These are phyloP conservation scores for Phytophthora sojae DNA, from an alignment of 352 stramenopile species.

Conservation along the genomic window DNA sequence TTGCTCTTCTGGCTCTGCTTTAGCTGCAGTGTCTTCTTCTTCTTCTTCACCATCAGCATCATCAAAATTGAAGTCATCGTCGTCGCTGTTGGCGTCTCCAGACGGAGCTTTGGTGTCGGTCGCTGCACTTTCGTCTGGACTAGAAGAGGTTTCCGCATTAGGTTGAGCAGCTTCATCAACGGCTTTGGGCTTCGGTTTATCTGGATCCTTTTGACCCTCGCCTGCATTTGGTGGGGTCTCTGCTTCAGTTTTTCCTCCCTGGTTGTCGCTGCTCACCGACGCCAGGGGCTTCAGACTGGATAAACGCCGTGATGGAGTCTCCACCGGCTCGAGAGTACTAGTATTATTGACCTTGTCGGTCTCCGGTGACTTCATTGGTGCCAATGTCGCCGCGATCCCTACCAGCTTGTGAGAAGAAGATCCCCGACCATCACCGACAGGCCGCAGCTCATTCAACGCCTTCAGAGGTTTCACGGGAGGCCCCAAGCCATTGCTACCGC, in stretches of 20 bases:
- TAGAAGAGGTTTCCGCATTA: not conserved
- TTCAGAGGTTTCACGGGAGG: constrained; percentile 11
- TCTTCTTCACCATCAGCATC: constrained; percentile 22
- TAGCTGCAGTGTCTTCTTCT: constrained; percentile 4
- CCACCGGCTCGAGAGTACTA: not conserved
- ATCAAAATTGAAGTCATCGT: constrained; percentile 36
- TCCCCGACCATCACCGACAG: not conserved
- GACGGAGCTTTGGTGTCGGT: not conserved
- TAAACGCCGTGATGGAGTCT: not conserved
- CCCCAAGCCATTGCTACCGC: not conserved
- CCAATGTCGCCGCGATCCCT: not conserved
- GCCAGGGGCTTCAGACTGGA: constrained; percentile 6
- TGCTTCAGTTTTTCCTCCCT: not conserved
- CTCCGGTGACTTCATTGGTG: constrained; percentile 1
- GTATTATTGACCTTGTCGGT: not conserved
- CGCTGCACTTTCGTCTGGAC: not conserved
- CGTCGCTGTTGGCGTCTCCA: constrained; percentile 21
- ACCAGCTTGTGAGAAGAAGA: constrained; percentile 13
- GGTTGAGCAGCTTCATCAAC: not conserved
- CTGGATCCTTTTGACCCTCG: constrained; percentile 3
- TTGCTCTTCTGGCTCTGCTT: not conserved
- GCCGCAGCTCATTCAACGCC: constrained; percentile 4
- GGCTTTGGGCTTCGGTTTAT: not conserved
- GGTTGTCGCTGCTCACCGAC: not conserved
- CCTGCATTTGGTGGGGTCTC: not conserved